phyloP scores from a whole-genome alignment of 768 basidiomycete species.

The Gloeostereum incarnatum region DNA sequence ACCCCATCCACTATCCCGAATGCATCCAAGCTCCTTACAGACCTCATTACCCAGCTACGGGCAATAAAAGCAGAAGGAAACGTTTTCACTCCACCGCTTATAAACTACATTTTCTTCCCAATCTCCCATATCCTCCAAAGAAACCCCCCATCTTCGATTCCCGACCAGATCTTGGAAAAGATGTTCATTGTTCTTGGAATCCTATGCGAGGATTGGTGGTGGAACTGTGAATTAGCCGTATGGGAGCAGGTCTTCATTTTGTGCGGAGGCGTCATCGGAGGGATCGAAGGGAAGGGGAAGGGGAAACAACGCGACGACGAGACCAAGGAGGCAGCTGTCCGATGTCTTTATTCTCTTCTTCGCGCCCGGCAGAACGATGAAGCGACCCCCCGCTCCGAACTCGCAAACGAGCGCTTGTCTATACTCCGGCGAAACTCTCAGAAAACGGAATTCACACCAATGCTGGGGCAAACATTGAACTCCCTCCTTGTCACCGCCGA shows the following conservation, averaged over 20 bases:
- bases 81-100: conserved; percentile 45
- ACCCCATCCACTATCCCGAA: conserved; percentile 40
- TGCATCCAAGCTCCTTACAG: conserved; percentile 41
- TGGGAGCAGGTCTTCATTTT: conserved; percentile 88
- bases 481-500: conserved; percentile 52
- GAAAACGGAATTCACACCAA: conserved; percentile 49
- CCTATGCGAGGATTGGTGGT: conserved; percentile 78
- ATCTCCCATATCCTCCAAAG: conserved; percentile 77
- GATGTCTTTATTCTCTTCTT: conserved; percentile 57
- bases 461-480: conserved; percentile 78
- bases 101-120: conserved; percentile 85
- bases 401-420: conserved; percentile 19
- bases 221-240: conserved; percentile 57
- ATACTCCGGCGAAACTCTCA: conserved; percentile 35
- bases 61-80: conserved; percentile 25
- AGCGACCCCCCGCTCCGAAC: conserved; percentile 16
- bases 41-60: conserved; percentile 40
- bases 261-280: conserved; percentile 54
- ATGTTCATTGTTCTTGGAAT: conserved; percentile 48
- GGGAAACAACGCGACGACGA: conserved; percentile 70
- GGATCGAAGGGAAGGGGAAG: conserved; percentile 61
- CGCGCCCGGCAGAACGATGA: conserved; percentile 37
- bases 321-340: conserved; percentile 65
- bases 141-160: conserved; percentile 58
- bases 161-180: conserved; percentile 74